phyloP scores from a whole-genome alignment of 1,284 basidiomycete genomes.

The Rhodofomes roseus region DNA sequence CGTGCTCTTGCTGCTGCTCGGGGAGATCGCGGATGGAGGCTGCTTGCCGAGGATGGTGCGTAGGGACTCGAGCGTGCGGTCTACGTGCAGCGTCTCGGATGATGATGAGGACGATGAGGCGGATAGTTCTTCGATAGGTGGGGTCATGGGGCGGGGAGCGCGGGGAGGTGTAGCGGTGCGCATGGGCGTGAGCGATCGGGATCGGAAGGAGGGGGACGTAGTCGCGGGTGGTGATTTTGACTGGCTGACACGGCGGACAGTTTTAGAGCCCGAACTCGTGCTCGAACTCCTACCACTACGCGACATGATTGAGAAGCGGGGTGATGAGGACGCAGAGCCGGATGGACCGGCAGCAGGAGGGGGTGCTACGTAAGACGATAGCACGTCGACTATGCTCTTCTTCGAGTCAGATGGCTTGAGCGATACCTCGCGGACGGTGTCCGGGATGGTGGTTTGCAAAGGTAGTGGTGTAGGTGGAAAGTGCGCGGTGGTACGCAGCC shows the following conservation, averaged over 20 bases:
- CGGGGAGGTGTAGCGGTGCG: conserved; percentile 23
- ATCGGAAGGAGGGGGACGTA: conserved; percentile 21
- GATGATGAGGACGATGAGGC: conserved; percentile 39
- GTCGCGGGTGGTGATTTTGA: conserved; percentile 24
- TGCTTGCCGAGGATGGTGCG: conserved; percentile 67
- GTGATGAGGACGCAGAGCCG: conserved; percentile 9
- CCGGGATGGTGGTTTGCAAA: conserved; percentile 14
- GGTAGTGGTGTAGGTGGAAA: conserved; percentile 33
- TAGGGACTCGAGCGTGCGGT: conserved; percentile 59
- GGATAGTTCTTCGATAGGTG: conserved; percentile 52
- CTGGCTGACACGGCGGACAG: conserved; percentile 12
- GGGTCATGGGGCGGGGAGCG: conserved; percentile 41
- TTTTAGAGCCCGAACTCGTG: conserved; percentile 11
- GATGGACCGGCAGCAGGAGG: conserved; percentile 13
- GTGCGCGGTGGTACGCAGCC: conserved; percentile 46
- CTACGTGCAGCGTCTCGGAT: conserved; percentile 44
- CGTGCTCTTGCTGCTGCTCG: conserved; percentile 11
- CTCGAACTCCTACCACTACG: conserved; percentile 18
- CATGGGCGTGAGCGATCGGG: conserved; percentile 37
- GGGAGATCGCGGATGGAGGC: conserved; percentile 25
- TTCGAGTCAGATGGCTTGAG: conserved; percentile 13
- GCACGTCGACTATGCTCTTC: conserved; percentile 22
- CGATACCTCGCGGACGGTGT: conserved; percentile 15
- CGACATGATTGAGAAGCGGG: conserved; percentile 15
- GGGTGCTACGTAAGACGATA: conserved; percentile 22